phyloP scores from a whole-genome alignment of 1,139 yeast genomes.

The Lodderomyces orthopsilosis region DNA sequence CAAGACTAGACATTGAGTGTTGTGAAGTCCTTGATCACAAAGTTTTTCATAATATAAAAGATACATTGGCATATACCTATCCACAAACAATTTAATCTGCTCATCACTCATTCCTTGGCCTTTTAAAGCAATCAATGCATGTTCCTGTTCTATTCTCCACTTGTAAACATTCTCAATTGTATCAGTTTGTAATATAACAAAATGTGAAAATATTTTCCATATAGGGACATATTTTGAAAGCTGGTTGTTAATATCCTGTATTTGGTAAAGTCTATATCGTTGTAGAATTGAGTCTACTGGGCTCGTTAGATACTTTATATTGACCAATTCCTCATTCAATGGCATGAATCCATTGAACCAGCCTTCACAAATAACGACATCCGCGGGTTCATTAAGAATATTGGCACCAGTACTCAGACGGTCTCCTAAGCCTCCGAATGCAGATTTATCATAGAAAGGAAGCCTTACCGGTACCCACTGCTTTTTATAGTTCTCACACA shows the following conservation, averaged over 20 bases:
- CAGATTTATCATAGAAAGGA: constrained; percentile 80
- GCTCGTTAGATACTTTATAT: constrained; percentile 20
- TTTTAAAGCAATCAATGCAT: constrained; percentile 46
- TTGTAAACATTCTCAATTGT: constrained; percentile 60
- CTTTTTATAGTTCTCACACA: constrained; percentile 13
- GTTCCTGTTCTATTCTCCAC: constrained; percentile 90
- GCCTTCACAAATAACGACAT: constrained; percentile 81
- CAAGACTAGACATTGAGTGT: constrained; percentile 9
- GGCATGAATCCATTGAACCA: constrained; percentile 87
- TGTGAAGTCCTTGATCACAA: constrained; percentile 11
- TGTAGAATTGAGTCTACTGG: constrained; percentile 22
- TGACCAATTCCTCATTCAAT: constrained; percentile 21
- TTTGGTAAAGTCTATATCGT: constrained; percentile 23
- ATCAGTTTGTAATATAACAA: constrained; percentile 59
- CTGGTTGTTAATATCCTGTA: constrained; percentile 46
- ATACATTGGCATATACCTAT: constrained; percentile 86
- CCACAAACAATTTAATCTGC: constrained; percentile 64
- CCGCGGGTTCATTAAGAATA: constrained; percentile 38
- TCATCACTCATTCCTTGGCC: constrained; percentile 82
- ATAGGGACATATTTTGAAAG: constrained; percentile 50
- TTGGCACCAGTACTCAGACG: constrained; percentile 35
- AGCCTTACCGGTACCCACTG: constrained; percentile 30
- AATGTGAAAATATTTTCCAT: constrained; percentile 59
- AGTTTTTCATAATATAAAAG: constrained; percentile 59
- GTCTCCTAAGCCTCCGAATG: constrained; percentile 77